phyloP scores from a whole-genome alignment of 2,329 filamentous ascomycete genomes.

The Xylariaceae sp. region DNA sequence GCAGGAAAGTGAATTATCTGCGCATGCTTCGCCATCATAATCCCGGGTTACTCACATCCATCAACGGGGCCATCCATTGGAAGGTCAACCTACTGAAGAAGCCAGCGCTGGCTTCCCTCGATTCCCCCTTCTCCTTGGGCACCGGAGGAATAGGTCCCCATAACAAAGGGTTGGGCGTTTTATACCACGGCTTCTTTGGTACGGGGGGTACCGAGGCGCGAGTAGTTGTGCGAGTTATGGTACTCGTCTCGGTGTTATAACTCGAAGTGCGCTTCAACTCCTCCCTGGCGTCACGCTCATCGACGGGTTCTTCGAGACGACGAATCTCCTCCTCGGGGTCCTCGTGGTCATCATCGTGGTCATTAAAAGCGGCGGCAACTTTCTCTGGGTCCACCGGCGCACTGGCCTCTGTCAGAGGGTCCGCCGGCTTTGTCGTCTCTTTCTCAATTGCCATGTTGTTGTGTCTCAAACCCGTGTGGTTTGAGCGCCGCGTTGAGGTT shows the following conservation, averaged over 20 bases:
- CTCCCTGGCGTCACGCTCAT: slow-evolving; percentile 28
- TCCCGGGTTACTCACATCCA: slow-evolving; percentile 54
- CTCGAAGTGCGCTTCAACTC: slow-evolving; percentile 44
- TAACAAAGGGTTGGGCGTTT: slow-evolving; percentile 54
- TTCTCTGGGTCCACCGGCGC: slow-evolving; percentile 19
- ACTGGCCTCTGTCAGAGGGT: slow-evolving; percentile 20
- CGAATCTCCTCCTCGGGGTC: slow-evolving; percentile 30
- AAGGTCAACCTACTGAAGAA: slow-evolving; percentile 76
- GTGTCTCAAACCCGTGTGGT: neutral
- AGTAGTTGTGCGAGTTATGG: slow-evolving; percentile 40
- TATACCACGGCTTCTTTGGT: slow-evolving; percentile 56
- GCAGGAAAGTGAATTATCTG: neutral
- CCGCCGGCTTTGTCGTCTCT: slow-evolving; percentile 24
- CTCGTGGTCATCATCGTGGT: slow-evolving; percentile 19
- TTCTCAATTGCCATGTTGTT: slow-evolving; percentile 29
- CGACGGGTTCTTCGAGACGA: slow-evolving; percentile 24
- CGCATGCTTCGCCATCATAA: neutral
- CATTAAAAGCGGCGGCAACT: slow-evolving; percentile 3
- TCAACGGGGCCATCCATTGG: slow-evolving; percentile 84
- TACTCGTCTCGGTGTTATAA: slow-evolving; percentile 50
- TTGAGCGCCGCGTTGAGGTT: neutral
- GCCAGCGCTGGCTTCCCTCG: slow-evolving; percentile 65
- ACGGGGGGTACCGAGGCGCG: slow-evolving; percentile 28
- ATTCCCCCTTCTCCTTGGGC: slow-evolving; percentile 49
- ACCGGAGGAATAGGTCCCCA: slow-evolving; percentile 54